A percentile compares a stretch with the other conserved stretches of the same genome.
Evolutionary conservation across 805 yeast genomes (phyloP).

Genomic region (Yarrowia sp.): DNA sequence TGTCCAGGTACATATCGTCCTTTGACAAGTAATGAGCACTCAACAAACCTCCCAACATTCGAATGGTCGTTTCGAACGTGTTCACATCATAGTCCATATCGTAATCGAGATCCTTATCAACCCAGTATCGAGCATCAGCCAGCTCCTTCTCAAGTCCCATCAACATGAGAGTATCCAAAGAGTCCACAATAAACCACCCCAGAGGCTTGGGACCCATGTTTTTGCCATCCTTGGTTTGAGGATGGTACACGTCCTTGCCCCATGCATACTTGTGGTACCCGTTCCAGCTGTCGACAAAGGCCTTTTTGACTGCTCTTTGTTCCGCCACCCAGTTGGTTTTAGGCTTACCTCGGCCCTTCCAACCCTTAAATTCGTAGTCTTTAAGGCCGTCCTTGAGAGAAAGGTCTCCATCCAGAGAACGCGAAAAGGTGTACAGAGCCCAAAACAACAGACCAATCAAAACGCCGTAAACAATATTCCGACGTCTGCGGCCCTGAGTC

Average conservation of each 20-base stretch:
- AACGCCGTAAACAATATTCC: conserved; percentile 45
- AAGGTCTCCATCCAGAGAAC: not conserved
- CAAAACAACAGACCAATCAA: conserved; percentile 44
- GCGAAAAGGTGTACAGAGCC: conserved; percentile 41
- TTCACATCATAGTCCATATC: conserved; percentile 72
- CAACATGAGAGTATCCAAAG: conserved; percentile 74
- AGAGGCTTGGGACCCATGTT: conserved; percentile 80
- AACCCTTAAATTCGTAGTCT: conserved; percentile 26
- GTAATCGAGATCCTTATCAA: conserved; percentile 63
- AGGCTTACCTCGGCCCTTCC: conserved; percentile 24
- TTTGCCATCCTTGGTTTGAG: conserved; percentile 57
- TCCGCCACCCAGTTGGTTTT: conserved; percentile 46
- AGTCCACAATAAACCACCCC: conserved; percentile 92
- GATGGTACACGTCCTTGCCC: conserved; percentile 79
- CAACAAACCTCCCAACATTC: conserved; percentile 91
- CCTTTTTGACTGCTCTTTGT: conserved; percentile 59
- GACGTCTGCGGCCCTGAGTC: conserved; percentile 29
- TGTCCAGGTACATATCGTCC: conserved; percentile 69
- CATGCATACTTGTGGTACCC: conserved; percentile 74
- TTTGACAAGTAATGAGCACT: conserved; percentile 72
- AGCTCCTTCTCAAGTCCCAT: conserved; percentile 69
- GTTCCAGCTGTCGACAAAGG: conserved; percentile 72
- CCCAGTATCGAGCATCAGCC: conserved; percentile 68
- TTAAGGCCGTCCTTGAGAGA: conserved; percentile 13
- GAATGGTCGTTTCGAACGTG: conserved; percentile 89